Base-by-base conservation (phyloP, 768 basidiomycete genomes). In the Podaxis rugospora region DNA sequence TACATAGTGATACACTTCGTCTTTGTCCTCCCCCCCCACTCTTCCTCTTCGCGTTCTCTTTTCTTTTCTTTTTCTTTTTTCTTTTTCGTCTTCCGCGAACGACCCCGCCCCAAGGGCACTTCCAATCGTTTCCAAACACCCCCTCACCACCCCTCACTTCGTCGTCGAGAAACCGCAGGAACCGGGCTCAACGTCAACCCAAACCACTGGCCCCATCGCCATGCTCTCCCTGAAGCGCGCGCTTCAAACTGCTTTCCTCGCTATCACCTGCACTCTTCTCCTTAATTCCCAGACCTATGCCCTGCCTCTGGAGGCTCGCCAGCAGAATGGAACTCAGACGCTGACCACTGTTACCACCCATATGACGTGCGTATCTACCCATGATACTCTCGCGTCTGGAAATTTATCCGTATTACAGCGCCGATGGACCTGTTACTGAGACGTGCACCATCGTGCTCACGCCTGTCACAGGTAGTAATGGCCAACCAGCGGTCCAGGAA, bases 401-500 rank as follows among this genome's bases (percentile, higher is more conserved):
- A 57, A 11, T 36, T 66, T 63, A 51, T 35, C 62, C 53, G 65
- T 57, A 54, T 67, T 32, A 54, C 62, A 86, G 85, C 55, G 59
- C 77, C 49, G 73, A 77, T 59, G 86, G 87, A 16, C 69, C 71
- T 28, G 72, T 85, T 70, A 82, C 76, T 44, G 76, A 85, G 73
- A 84, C 79, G n/a, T 89, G 88, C 68, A 75, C 79, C 9, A 73
- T 85, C 51, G 81, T 82, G 9, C 75, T 88, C 51, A 85, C 81
- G 3, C 86, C 83, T 5, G 76, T 81, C 47, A 80, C 75, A 54
- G 81, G 78, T 64, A 68, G 70, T 3, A 72, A 79, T 64, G 86
- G 85, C 16, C 66, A 78, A n/a, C 73, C 74, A 46, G 78, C 77
- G 13, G 75, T 87, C 21, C 73, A 78, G 66, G 80, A 87, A 65